Conservation (phyloP, 192 early-diverging fungal species). For the Podila verticillata region DNA sequence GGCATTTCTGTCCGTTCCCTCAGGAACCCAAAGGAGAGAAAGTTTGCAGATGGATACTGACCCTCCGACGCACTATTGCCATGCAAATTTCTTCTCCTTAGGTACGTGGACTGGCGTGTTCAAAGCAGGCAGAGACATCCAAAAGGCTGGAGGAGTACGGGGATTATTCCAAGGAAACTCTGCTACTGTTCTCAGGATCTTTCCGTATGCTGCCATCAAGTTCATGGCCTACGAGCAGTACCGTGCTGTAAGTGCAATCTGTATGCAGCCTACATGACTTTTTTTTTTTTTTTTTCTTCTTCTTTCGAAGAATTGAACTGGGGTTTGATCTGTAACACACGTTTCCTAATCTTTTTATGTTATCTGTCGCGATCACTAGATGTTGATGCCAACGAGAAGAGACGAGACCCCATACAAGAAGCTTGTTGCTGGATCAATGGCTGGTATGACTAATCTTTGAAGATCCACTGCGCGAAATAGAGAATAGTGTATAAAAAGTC, state of each 20-base stretch:
- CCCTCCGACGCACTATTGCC: neutral
- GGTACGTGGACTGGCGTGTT: conserved; percentile 85
- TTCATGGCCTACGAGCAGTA: conserved; percentile 97
- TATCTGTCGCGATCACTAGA: conserved; percentile 30
- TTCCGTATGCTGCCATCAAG: conserved; percentile 97
- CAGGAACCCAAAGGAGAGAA: neutral
- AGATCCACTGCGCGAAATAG: neutral
- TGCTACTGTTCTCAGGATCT: conserved; percentile 92
- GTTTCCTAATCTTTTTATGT: neutral
- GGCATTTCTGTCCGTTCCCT: neutral
- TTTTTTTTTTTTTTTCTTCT: no score
- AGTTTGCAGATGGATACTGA: no score
- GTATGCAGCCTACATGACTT: neutral
- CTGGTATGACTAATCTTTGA: conserved; percentile 41
- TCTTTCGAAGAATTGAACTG: neutral
- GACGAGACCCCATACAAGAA: conserved; percentile 75
- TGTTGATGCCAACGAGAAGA: conserved; percentile 74
- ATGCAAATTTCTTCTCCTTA: conserved; percentile 26
- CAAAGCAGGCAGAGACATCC: conserved; percentile 80
- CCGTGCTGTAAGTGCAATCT: conserved; percentile 54
- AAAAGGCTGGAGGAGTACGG: conserved; percentile 70
- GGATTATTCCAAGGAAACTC: conserved; percentile 97
- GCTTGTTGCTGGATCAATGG: conserved; percentile 84
- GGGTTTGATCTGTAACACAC: conserved; percentile 3
- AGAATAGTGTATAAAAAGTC: no score